A percentile compares a stretch with the other conserved stretches of the same genome.
These are phyloP conservation scores for Botrytis hyacinthi DNA, from an alignment of 2,329 filamentous ascomycete genomes.

Conservation along the genomic window DNA sequence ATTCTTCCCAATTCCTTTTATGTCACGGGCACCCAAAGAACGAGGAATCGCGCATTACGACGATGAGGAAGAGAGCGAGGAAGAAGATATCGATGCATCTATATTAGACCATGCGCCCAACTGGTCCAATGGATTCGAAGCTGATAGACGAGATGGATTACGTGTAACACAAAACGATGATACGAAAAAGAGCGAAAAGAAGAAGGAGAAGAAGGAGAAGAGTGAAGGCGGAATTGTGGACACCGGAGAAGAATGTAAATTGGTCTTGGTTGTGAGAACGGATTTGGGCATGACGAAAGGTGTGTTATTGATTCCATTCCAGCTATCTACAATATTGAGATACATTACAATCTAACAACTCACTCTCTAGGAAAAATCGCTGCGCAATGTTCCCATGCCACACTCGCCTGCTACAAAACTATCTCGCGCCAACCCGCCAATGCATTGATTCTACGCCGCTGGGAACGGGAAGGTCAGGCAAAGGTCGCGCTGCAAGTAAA, in stretches of 20 bases:
- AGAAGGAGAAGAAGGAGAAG: conserved; percentile 44
- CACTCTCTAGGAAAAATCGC: conserved; percentile 79
- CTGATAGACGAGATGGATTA: conserved; percentile 58
- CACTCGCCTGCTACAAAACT: conserved; percentile 92
- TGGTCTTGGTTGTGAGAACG: conserved; percentile 87
- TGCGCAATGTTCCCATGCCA: conserved; percentile 93
- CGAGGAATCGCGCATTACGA: conserved; percentile 51
- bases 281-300: conserved; percentile 98
- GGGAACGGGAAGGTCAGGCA: conserved; percentile 83
- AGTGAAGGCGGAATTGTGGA: conserved; percentile 22
- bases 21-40: conserved; percentile 40
- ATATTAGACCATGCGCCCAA: conserved; percentile 65
- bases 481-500: conserved; percentile 93
- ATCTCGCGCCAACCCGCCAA: conserved; percentile 57
- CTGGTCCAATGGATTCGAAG: conserved; percentile 61
- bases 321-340: background rate
- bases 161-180: conserved; percentile 34
- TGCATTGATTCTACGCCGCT: conserved; percentile 69
- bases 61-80: conserved; percentile 66
- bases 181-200: conserved; percentile 46
- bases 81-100: conserved; percentile 61
- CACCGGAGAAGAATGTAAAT: conserved; percentile 80
- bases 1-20: conserved; percentile 59
- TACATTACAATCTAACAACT: conserved; percentile 4
- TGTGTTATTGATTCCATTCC: conserved; percentile 43